A percentile compares a stretch with the other conserved stretches of the same genome.
These are phyloP conservation scores for Dactylella cylindrospora DNA, from an alignment of 2,329 filamentous ascomycete genomes.

Conservation along the genomic window DNA sequence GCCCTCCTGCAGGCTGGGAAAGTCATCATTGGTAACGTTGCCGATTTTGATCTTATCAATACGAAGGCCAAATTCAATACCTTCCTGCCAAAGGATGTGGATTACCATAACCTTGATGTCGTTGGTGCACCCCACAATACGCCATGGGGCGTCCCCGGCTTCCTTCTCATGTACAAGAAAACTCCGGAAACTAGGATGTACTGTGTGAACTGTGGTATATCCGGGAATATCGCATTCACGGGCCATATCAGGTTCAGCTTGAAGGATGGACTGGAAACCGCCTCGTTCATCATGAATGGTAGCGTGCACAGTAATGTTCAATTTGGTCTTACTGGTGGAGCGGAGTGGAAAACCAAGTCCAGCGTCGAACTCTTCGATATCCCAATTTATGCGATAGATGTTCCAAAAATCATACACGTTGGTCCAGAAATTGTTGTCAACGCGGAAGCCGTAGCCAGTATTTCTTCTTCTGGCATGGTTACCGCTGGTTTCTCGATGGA, in stretches of 20 bases:
- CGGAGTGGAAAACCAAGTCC: conserved; percentile 6
- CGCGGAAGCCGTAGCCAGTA: conserved; percentile 20
- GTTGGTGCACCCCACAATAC: conserved; percentile 29
- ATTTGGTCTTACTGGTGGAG: conserved; percentile 19
- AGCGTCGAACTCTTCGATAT: conserved; percentile 28
- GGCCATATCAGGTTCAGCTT: conserved; percentile 33
- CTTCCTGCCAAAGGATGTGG: conserved; percentile 11
- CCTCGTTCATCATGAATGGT: conserved; percentile 38
- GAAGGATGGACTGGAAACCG: conserved; percentile 23
- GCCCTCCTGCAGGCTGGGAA: conserved; percentile 26
- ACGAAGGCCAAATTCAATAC: conserved; percentile 27
- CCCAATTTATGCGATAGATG: conserved; percentile 16
- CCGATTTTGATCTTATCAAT: conserved; percentile 35
- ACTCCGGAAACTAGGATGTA: conserved; percentile 22
- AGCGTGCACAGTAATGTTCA: conserved; percentile 29
- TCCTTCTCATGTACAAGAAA: conserved; percentile 9
- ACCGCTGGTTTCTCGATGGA: conserved; percentile 32
- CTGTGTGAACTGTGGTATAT: conserved; percentile 31
- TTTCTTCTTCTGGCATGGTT: conserved; percentile 21
- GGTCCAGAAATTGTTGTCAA: conserved; percentile 29
- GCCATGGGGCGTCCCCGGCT: conserved; percentile 24
- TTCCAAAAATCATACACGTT: conserved; percentile 26
- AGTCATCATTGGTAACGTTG: conserved; percentile 18
- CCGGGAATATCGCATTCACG: conserved; percentile 25
- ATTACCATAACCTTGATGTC: conserved; percentile 14